Evolutionary conservation across 1,284 basidiomycete genomes (phyloP).

Genomic region (Xanthoconium separans): DNA sequence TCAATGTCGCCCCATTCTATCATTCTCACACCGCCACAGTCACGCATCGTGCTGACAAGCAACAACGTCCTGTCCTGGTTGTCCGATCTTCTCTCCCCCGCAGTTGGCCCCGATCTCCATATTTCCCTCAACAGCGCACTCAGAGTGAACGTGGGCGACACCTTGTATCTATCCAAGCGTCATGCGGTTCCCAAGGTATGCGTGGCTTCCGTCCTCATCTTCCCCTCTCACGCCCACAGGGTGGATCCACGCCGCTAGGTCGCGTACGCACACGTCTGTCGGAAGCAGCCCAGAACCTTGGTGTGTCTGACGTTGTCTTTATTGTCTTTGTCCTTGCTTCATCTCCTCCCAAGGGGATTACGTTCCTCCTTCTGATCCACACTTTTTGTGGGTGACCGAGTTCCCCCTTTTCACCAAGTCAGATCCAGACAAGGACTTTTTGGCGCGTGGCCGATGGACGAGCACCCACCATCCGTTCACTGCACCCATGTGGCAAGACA

Average conservation of each 20-base stretch:
- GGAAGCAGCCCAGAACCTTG: conserved; percentile 58
- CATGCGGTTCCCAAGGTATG: conserved; percentile 45
- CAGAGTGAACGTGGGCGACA: conserved; percentile 37
- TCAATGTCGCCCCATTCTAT: background rate
- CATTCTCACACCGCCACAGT: conserved; percentile 36
- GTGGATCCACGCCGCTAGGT: conserved; percentile 83
- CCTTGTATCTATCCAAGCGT: conserved; percentile 50
- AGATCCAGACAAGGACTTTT: conserved; percentile 84
- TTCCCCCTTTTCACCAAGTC: conserved; percentile 92
- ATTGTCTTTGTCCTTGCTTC: conserved; percentile 2
- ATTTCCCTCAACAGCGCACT: conserved; percentile 29
- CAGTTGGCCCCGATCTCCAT: conserved; percentile 26
- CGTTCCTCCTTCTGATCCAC: conserved; percentile 56
- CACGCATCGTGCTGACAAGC: conserved; percentile 46
- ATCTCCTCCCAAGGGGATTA: conserved; percentile 48
- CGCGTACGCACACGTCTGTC: conserved; percentile 69
- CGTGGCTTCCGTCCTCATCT: conserved; percentile 8
- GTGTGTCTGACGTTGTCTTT: conserved; percentile 40
- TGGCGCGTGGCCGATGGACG: conserved; percentile 85
- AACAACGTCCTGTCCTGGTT: conserved; percentile 49
- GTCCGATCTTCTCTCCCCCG: conserved; percentile 26
- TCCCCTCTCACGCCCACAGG: conserved; percentile 45
- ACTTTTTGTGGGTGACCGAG: conserved; percentile 94
- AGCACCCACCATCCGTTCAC: conserved; percentile 96
- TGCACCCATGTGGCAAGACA: conserved; percentile 89